Conservation (phyloP, 2,329 filamentous ascomycete species). For the Fonsecaea pugnacius region DNA sequence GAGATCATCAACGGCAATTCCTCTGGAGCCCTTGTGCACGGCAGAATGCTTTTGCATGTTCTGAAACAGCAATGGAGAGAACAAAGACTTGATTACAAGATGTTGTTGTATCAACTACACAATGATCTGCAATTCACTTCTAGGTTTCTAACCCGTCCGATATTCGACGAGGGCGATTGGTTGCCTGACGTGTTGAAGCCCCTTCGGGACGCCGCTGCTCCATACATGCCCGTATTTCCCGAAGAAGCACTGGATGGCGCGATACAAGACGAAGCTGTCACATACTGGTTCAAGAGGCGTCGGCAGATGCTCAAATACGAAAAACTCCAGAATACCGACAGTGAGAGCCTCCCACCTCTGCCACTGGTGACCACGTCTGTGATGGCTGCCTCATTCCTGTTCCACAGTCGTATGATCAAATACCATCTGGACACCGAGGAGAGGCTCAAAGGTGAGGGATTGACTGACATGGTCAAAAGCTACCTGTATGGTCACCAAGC, state of each 20-base stretch:
- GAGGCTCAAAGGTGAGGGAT: slow-evolving; percentile 2
- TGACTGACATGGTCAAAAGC: neutral
- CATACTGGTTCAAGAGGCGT: slow-evolving; percentile 10
- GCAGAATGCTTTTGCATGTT: slow-evolving; percentile 18
- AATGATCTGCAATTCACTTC: slow-evolving; percentile 22
- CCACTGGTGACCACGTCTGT: slow-evolving; percentile 7
- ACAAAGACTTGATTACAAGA: slow-evolving; percentile 20
- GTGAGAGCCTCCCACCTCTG: neutral
- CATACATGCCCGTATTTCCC: neutral
- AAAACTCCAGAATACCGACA: neutral
- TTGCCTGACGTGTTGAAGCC: slow-evolving; percentile 12
- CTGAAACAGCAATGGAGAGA: slow-evolving; percentile 10
- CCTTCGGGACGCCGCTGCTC: slow-evolving; percentile 11
- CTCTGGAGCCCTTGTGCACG: slow-evolving; percentile 10
- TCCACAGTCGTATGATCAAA: slow-evolving; percentile 17
- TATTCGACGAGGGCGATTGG: slow-evolving; percentile 10
- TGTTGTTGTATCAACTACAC: slow-evolving; percentile 21
- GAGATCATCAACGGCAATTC: slow-evolving; percentile 16
- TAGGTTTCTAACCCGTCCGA: slow-evolving; percentile 6
- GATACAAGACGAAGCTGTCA: neutral
- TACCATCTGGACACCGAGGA: slow-evolving; percentile 7
- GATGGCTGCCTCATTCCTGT: slow-evolving; percentile 4
- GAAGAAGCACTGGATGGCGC: slow-evolving; percentile 6
- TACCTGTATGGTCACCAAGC: slow-evolving; percentile 17
- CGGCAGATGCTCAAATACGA: slow-evolving; percentile 2